Percentiles rank a stretch among this genome's conserved stretches.
phyloP scores from a whole-genome alignment of 1,139 yeast species.

The Candida dubliniensis region DNA sequence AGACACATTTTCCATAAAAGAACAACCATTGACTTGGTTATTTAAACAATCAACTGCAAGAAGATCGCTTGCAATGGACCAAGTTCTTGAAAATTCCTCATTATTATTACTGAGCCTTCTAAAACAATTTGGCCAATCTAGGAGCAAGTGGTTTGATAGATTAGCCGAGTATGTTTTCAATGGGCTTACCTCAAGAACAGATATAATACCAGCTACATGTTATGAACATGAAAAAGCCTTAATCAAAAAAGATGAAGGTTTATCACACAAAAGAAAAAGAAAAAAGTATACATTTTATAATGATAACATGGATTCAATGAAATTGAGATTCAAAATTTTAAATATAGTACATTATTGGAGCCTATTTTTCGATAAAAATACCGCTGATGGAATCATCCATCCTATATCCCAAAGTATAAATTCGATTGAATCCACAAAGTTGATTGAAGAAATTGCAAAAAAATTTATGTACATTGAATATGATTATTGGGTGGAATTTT shows the following conservation, averaged over 20 bases:
- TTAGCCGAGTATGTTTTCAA: conserved; percentile 29
- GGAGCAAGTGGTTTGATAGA: conserved; percentile 33
- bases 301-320: conserved; percentile 32
- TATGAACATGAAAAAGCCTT: conserved; percentile 28
- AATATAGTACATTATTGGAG: conserved; percentile 24
- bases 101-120: conserved; percentile 17
- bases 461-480: conserved; percentile 12
- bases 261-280: conserved; percentile 10
- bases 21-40: conserved; percentile 8
- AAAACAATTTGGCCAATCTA: conserved; percentile 19
- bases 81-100: conserved; percentile 6
- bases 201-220: conserved; percentile 25
- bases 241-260: conserved; percentile 20
- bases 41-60: neutral
- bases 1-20: conserved; percentile 1
- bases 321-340: conserved; percentile 25
- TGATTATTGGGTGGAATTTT: conserved; percentile 14
- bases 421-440: conserved; percentile 5
- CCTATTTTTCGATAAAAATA: conserved; percentile 15
- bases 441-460: conserved; percentile 9
- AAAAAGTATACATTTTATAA: conserved; percentile 10
- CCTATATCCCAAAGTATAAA: neutral
- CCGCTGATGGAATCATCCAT: conserved; percentile 9
- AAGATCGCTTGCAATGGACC: conserved; percentile 5
- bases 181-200: conserved; percentile 22